A percentile compares a stretch with the other conserved stretches of the same genome.
phyloP scores from a whole-genome alignment of 768 basidiomycete genomes.

The Nevesoporus exiguus region DNA sequence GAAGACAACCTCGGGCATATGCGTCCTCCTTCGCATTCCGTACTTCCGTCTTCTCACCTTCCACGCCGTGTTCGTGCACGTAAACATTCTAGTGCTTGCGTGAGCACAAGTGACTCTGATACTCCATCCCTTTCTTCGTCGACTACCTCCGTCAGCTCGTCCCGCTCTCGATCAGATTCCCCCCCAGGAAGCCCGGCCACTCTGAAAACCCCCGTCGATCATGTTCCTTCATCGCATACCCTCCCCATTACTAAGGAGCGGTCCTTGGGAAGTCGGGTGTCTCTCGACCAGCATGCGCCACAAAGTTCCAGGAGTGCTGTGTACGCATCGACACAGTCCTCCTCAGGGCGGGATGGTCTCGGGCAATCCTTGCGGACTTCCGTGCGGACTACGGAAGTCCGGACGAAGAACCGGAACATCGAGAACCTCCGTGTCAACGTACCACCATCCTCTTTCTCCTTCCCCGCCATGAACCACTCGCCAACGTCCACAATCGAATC shows the following conservation, averaged over 20 bases:
- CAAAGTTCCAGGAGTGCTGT: slow-evolving; percentile 21
- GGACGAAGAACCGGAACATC: slow-evolving; percentile 27
- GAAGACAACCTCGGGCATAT: slow-evolving; percentile 30
- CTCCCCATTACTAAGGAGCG: slow-evolving; percentile 42
- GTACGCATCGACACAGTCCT: slow-evolving; percentile 18
- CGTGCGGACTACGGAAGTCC: slow-evolving; percentile 1
- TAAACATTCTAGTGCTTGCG: slow-evolving; percentile 25
- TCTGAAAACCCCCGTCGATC: slow-evolving; percentile 33
- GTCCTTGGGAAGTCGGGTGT: slow-evolving; percentile 18
- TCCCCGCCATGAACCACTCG: slow-evolving; percentile 18
- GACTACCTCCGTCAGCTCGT: slow-evolving; percentile 37
- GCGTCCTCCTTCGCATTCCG: slow-evolving; percentile 15
- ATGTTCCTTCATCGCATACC: slow-evolving; percentile 18
- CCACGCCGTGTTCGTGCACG: slow-evolving; percentile 32
- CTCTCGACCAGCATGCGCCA: slow-evolving; percentile 10
- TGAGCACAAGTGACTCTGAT: slow-evolving; percentile 39
- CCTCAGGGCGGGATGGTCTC: slow-evolving; percentile 22
- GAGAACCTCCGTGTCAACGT: slow-evolving; percentile 32
- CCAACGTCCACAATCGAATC: slow-evolving; percentile 14
- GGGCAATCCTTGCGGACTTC: background rate
- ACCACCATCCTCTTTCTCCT: slow-evolving; percentile 13
- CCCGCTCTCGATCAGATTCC: slow-evolving; percentile 29
- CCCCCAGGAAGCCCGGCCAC: slow-evolving; percentile 35
- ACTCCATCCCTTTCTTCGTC: slow-evolving; percentile 49
- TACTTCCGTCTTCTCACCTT: slow-evolving; percentile 30